Evolutionary conservation across 257 asterid species (phyloP).

Genomic region (Petrea volubilis): DNA sequence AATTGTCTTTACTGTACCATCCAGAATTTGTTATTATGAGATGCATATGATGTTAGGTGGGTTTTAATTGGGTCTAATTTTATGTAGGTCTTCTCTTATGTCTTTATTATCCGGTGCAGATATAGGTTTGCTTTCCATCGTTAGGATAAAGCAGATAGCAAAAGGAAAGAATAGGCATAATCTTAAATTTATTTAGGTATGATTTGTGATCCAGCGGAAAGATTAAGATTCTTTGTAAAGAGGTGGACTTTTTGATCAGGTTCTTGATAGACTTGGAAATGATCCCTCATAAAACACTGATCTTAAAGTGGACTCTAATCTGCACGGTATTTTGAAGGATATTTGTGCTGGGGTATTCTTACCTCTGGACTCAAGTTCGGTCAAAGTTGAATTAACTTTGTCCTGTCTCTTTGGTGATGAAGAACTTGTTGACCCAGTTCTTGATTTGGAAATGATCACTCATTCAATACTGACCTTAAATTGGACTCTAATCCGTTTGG

Average conservation of each 20-base stretch:
- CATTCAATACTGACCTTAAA: not conserved
- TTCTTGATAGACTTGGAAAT: not conserved
- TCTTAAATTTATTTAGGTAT: not conserved
- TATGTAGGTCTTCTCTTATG: not conserved
- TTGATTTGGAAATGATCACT: not conserved
- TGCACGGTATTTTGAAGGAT: not conserved
- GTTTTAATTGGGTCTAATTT: not conserved
- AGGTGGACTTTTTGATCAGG: not conserved
- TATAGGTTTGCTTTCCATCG: not conserved
- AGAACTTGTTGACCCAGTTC: not conserved
- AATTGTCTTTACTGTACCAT: conserved; percentile 4
- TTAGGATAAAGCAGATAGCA: not conserved
- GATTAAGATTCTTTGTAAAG: not conserved
- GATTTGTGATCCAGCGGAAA: not conserved
- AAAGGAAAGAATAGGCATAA: not conserved
- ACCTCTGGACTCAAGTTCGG: not conserved
- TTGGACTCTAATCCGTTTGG: not conserved
- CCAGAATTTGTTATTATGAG: conserved; percentile 5
- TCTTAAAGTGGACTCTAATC: not conserved
- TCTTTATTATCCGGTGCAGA: not conserved
- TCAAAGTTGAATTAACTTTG: too few relatives aligned
- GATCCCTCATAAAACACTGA: not conserved
- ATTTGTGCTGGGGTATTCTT: not conserved
- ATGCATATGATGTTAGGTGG: conserved; percentile 4
- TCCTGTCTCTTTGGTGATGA: too few relatives aligned